Evolutionary conservation across 1,284 basidiomycete genomes (phyloP), one percentile per base, ranked within the genome.

Genomic region (Tilletia indica): DNA sequence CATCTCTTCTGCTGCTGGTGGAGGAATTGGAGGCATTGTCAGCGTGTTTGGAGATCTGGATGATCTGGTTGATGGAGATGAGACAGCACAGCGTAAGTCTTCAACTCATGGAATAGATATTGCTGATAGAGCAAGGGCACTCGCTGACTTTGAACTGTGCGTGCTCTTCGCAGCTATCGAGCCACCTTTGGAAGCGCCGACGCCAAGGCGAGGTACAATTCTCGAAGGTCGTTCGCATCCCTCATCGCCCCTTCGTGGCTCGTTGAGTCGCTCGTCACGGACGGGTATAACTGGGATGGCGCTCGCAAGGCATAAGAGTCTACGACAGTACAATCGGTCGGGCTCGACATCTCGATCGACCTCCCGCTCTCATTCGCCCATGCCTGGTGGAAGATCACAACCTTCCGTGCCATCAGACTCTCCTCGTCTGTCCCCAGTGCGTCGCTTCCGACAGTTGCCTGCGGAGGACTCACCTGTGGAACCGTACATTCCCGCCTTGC

Each of bases 351-450:
- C 96, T n/a, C 91, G 96, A 38, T 96, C 94, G 1, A 94, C 93
- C 1, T 98, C 95, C 67, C 91, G 96, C 48, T 98, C 96, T 2
- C 90, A 93, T 58, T 98, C 96, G 0, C 96, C 96, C 0, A 88
- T 97, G 77, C 94, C 93, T 31, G 79, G 72, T 56, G 78, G 75
- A 48, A 61, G 69, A 16, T 71, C 78, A 67, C 70, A 78, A 74
- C n/a, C 82, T 76, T 74, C 78, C 74, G 67, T 72, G 69, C 75
- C 75, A 0, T 73, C 77, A 14, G 76, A 78, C 9, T 81, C 79
- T 16, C 78, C 79, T 4, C 75, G 74, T 2, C 72, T 79, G 25
- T 82, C 80, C 8, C 80, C 80, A 6, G 76, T 78, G 21, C 73
- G 80, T 63, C 67, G 74, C 25, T 73, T 70, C 8, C 71, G 79